Conservation (phyloP, 2,329 filamentous ascomycete species). For the Colletotrichum sp. region DNA sequence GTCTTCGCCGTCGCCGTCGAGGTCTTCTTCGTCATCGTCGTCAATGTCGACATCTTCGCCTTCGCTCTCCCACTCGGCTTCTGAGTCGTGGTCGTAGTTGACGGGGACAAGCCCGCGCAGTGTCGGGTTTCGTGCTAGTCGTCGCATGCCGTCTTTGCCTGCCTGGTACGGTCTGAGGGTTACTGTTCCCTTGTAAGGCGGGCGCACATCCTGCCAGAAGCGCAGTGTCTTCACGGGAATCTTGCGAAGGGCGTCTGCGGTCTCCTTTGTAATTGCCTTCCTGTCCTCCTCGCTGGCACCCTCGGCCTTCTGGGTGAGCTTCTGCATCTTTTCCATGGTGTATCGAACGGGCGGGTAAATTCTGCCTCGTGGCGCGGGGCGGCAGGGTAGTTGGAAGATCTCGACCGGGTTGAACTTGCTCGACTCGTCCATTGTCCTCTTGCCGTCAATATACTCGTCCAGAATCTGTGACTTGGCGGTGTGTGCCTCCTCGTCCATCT, state of each 20-base stretch:
- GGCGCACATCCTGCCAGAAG: constrained; percentile 70
- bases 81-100: constrained; percentile 85
- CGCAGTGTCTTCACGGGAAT: constrained; percentile 69
- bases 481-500: constrained; percentile 63
- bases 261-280: constrained; percentile 35
- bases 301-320: constrained; percentile 47
- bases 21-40: constrained; percentile 72
- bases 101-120: constrained; percentile 60
- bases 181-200: constrained; percentile 75
- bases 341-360: constrained; percentile 60
- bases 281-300: constrained; percentile 38
- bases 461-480: constrained; percentile 55
- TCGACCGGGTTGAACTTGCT: constrained; percentile 46
- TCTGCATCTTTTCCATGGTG: constrained; percentile 63
- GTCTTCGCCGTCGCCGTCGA: constrained; percentile 76
- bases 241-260: constrained; percentile 46
- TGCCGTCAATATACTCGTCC: constrained; percentile 55
- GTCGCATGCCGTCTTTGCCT: constrained; percentile 50
- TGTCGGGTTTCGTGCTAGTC: constrained; percentile 59
- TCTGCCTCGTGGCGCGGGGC: constrained; percentile 48
- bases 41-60: constrained; percentile 73
- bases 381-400: constrained; percentile 50
- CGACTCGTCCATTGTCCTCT: constrained; percentile 41
- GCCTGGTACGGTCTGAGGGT: constrained; percentile 61
- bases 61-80: constrained; percentile 82